Conservation (phyloP, 176 grass and related monocot species). For the Eragrostis curvula region DNA sequence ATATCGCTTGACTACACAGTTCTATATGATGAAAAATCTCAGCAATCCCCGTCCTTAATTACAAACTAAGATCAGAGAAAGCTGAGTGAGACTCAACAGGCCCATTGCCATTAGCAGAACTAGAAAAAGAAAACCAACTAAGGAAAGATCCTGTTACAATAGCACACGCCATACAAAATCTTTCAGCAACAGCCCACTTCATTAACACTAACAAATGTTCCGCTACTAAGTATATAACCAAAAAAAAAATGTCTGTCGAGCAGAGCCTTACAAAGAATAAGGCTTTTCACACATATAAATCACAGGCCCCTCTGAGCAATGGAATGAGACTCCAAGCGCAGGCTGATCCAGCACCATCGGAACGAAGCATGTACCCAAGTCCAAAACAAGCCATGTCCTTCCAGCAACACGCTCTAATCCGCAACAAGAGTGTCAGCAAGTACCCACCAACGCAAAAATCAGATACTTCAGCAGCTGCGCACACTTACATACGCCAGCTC, state of each 20-base stretch:
- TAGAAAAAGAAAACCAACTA: not conserved
- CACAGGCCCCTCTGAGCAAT: not conserved
- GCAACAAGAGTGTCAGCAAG: constrained; percentile 4
- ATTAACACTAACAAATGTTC: not conserved
- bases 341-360: not conserved
- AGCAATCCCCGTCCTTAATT: not conserved
- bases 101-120: not conserved
- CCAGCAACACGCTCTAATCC: constrained; percentile 25
- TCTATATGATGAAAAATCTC: not conserved
- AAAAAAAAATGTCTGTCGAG: not conserved
- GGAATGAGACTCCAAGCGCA: not conserved
- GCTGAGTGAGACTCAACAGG: not conserved
- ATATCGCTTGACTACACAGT: not conserved
- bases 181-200: not conserved
- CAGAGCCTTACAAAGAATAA: not conserved
- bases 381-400: constrained; percentile 7
- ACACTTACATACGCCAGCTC: not conserved
- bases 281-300: not conserved
- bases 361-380: not conserved
- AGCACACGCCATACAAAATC: not conserved
- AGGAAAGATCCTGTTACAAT: not conserved
- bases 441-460: constrained; percentile 18
- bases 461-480: not conserved
- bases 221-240: not conserved
- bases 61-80: not conserved